Evolutionary conservation across 2,329 filamentous ascomycete genomes (phyloP), one percentile per base, ranked within the genome.

Genomic region (Zymoseptoria tritici): DNA sequence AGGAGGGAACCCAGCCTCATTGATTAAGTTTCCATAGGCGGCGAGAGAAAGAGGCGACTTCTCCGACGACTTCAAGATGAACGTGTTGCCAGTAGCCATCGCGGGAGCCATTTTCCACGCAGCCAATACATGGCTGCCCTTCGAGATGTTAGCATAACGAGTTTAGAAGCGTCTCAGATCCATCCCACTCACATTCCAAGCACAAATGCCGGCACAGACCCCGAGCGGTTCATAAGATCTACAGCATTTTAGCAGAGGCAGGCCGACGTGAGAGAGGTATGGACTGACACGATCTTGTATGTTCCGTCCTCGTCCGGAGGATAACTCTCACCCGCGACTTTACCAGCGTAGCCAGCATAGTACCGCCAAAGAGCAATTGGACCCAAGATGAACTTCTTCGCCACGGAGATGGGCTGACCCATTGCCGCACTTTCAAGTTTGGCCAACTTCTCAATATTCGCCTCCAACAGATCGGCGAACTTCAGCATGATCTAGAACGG

Each of bases 51-150:
- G 71, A 0, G 85, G 85, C 0, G 84, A 82, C 65, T 85, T 80
- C 73, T 88, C 85, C 60, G 81, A 83, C 9, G 82, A 81, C 73
- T 88, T 87, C 29, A 87, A 70, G 2, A 87, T 72, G 49, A 87
- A 79, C 21, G 78, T 79, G 68, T 85, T 85, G 0, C 84, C 84
- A 0, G 81, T 80, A 0, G 81, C 83, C 29, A 87, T 74, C 0
- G 84, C 84, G 0, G 84, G 83, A 2, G 81, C 83, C 36, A 85
- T 73, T 71, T 87, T 87, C 72, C 66, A 70, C 31, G 72, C 73
- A 42, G 75, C 71, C 7, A 75, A 73, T 5, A 72, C 71, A 22
- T n/a, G n/a, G n/a, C n/a, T n/a, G n/a, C n/a, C n/a, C n/a, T n/a
- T n/a, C n/a, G n/a, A n/a, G n/a, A n/a, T n/a, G n/a, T n/a, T n/a